Evolutionary conservation across 225 moss, liverwort and hornwort species (phyloP).

Genomic region (Pseudisothecium myosuroides): DNA sequence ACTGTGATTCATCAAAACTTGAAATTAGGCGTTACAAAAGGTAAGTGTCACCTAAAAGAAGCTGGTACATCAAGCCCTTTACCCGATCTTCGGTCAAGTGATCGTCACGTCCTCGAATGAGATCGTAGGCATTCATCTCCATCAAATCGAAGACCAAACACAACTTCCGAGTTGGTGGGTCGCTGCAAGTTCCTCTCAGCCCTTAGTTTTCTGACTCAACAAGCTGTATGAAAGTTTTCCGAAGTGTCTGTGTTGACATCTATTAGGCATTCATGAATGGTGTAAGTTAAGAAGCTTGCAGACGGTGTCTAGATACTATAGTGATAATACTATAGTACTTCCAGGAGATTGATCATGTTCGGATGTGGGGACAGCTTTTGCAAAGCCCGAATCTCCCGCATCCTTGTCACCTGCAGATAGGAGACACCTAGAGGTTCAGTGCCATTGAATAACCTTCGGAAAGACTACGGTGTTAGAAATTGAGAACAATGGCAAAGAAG

Average conservation of each 20-base stretch:
- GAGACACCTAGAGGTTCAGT: neutral
- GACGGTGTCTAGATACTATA: neutral
- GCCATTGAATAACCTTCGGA: neutral
- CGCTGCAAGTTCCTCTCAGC: slow-evolving; percentile 17
- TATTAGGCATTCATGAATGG: neutral
- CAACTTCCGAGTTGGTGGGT: slow-evolving; percentile 51
- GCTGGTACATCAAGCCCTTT: slow-evolving; percentile 67
- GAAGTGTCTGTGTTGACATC: neutral
- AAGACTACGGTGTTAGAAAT: neutral
- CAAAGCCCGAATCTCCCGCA: slow-evolving; percentile 69
- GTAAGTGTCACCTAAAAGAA: slow-evolving; percentile 49
- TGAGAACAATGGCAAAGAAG: neutral
- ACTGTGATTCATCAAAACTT: neutral
- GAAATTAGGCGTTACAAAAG: neutral
- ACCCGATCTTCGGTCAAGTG: slow-evolving; percentile 52
- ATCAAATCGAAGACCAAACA: slow-evolving; percentile 80
- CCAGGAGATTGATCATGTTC: slow-evolving; percentile 77
- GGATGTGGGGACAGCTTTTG: slow-evolving; percentile 67
- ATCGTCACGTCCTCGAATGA: slow-evolving; percentile 51
- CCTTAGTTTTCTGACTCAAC: neutral
- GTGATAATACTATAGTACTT: slow-evolving; percentile 56
- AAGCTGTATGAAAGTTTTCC: neutral
- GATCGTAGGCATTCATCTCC: slow-evolving; percentile 81
- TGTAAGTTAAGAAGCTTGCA: neutral
- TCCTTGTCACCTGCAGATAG: slow-evolving; percentile 42